Evolutionary conservation across 2,329 filamentous ascomycete species (phyloP).

Genomic region (Myriangium duriaei): DNA sequence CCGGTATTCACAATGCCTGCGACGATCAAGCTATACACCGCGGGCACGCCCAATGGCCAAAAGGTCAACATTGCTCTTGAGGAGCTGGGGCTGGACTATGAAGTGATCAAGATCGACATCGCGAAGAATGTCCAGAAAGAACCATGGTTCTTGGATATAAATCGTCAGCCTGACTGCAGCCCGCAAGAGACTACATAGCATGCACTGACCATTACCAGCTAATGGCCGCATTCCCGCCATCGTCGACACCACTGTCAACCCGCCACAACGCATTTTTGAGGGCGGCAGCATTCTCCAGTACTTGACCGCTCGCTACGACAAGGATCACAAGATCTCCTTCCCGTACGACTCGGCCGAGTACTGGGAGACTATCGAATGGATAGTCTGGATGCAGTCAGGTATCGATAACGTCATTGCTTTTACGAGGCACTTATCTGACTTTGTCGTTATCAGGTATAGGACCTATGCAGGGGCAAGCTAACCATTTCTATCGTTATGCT

Average conservation of each 20-base stretch:
- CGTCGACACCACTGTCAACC: conserved; percentile 24
- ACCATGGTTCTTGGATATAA: conserved; percentile 34
- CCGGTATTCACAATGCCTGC: conserved; percentile 1
- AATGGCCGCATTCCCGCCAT: conserved; percentile 38
- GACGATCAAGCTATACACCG: conserved; percentile 14
- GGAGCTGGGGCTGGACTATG: conserved; percentile 22
- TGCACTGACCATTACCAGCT: conserved; percentile 16
- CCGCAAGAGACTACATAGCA: neutral
- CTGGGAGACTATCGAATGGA: conserved; percentile 33
- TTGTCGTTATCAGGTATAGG: too few species aligned
- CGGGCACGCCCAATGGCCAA: conserved; percentile 24
- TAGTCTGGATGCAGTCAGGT: conserved; percentile 34
- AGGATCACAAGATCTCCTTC: conserved; percentile 29
- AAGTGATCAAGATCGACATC: conserved; percentile 29
- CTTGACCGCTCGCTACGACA: conserved; percentile 32
- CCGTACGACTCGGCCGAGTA: conserved; percentile 30
- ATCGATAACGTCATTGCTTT: too few species aligned
- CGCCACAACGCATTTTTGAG: conserved; percentile 28
- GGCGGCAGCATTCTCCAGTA: conserved; percentile 36
- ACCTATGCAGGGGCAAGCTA: conserved; percentile 36
- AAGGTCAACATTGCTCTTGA: conserved; percentile 23
- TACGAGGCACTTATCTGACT: too few species aligned
- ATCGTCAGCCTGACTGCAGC: conserved; percentile 20
- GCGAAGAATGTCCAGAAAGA: conserved; percentile 33
- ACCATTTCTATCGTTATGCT: conserved; percentile 36